Conservation (phyloP, 768 basidiomycete species). For the Tremella fuciformis region DNA sequence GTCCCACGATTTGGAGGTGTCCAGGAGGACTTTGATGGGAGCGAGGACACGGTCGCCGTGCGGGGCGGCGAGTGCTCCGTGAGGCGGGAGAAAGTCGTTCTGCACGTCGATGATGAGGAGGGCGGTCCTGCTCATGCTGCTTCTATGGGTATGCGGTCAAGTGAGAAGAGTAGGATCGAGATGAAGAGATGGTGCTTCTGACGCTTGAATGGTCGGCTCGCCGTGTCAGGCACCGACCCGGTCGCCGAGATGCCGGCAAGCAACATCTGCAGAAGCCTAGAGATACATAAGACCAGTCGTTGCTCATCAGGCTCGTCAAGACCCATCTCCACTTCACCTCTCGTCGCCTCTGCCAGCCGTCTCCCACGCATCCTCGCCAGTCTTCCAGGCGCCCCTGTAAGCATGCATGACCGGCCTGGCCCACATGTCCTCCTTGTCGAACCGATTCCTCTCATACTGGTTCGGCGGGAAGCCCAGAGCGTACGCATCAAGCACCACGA, state of each 20-base stretch:
- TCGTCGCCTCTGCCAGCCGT: too few relatives aligned
- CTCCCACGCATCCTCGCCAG: background rate
- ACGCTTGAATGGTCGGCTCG: too few relatives aligned
- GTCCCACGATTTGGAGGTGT: slow-evolving; percentile 46
- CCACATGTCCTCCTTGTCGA: slow-evolving; percentile 1
- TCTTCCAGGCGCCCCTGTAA: slow-evolving; percentile 1
- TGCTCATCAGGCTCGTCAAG: too few relatives aligned
- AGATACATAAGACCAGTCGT: too few relatives aligned
- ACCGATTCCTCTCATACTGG: slow-evolving; percentile 1
- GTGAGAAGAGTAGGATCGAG: too few relatives aligned
- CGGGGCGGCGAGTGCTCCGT: slow-evolving; percentile 68
- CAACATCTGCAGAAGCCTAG: too few relatives aligned
- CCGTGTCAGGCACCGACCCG: too few relatives aligned
- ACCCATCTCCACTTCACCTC: too few relatives aligned
- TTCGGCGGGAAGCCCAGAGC: background rate
- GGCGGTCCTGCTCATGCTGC: slow-evolving; percentile 52
- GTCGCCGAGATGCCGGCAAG: too few relatives aligned
- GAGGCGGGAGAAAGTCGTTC: slow-evolving; percentile 69
- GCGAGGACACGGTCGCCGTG: slow-evolving; percentile 62
- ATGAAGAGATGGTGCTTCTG: too few relatives aligned
- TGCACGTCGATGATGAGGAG: slow-evolving; percentile 76
- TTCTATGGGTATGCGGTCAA: too few relatives aligned
- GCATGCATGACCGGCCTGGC: slow-evolving; percentile 1
- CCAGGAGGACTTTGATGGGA: slow-evolving; percentile 61
- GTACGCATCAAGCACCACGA: slow-evolving; percentile 1